Conservation (phyloP, 331 rosid genomes). For the Phaseolus coccineus region DNA sequence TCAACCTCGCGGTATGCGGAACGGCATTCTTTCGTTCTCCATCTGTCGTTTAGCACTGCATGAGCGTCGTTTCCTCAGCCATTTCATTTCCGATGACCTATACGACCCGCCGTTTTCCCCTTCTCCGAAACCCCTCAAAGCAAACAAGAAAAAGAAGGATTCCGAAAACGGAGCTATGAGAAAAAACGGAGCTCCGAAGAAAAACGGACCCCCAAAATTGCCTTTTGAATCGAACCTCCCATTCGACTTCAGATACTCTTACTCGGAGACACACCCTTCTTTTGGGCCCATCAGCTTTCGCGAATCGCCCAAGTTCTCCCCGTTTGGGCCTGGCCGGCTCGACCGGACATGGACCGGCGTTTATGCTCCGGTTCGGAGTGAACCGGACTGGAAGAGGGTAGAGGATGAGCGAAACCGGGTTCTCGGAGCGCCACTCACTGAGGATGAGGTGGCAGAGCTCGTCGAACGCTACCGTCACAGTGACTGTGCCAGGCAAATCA, state of each 20-base stretch:
- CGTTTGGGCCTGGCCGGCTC: constrained; percentile 85
- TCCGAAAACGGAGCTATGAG: neutral
- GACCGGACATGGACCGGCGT: constrained; percentile 85
- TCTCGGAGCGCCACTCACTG: constrained; percentile 75
- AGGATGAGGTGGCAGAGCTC: constrained; percentile 79
- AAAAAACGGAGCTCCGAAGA: constrained; percentile 24
- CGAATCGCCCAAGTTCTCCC: constrained; percentile 92
- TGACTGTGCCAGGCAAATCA: constrained; percentile 85
- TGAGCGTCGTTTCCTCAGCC: constrained; percentile 43
- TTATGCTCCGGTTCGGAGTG: constrained; percentile 58
- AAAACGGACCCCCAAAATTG: constrained; percentile 34
- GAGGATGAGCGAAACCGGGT: constrained; percentile 64
- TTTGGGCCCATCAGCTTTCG: constrained; percentile 71
- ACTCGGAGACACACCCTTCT: constrained; percentile 68
- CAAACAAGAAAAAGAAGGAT: neutral
- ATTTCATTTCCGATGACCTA: constrained; percentile 32
- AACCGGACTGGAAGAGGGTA: constrained; percentile 44
- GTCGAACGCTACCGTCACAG: constrained; percentile 85
- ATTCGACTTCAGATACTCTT: constrained; percentile 84
- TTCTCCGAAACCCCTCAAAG: constrained; percentile 43
- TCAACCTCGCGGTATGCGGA: constrained; percentile 33
- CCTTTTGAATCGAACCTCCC: constrained; percentile 82
- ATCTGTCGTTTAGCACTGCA: constrained; percentile 33
- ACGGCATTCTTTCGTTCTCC: constrained; percentile 1
- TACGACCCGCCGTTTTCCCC: constrained; percentile 87